Conservation (phyloP, 2,329 filamentous ascomycete species). For the Zalaria obscura region DNA sequence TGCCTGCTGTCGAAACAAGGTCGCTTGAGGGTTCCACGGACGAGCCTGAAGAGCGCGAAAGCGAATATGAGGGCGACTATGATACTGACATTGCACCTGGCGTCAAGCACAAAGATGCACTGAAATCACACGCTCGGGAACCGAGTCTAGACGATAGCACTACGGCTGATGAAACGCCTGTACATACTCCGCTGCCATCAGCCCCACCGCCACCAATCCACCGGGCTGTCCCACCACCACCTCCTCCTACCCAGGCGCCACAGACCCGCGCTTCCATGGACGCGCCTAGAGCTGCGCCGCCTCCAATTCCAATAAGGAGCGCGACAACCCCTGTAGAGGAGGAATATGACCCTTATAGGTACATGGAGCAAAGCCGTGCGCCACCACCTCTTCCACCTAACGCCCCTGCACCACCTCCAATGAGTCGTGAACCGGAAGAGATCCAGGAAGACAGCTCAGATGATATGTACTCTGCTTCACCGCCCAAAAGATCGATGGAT, state of each 20-base stretch:
- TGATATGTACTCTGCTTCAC: slow-evolving; percentile 32
- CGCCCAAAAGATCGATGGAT: slow-evolving; percentile 19
- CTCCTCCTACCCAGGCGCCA: slow-evolving; percentile 36
- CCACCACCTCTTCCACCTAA: slow-evolving; percentile 20
- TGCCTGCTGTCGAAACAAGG: slow-evolving; percentile 16
- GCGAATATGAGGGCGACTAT: slow-evolving; percentile 94
- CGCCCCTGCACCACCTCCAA: slow-evolving; percentile 16
- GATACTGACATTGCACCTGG: slow-evolving; percentile 95
- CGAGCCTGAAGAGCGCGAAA: slow-evolving; percentile 65
- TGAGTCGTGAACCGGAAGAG: slow-evolving; percentile 16
- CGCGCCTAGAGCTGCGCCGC: slow-evolving; percentile 54
- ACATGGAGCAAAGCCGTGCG: slow-evolving; percentile 16
- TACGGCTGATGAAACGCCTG: slow-evolving; percentile 38
- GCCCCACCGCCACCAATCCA: slow-evolving; percentile 21
- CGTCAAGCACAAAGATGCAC: slow-evolving; percentile 81
- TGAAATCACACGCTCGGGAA: slow-evolving; percentile 63
- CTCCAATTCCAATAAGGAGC: slow-evolving; percentile 44
- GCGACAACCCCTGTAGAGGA: slow-evolving; percentile 21
- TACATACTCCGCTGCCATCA: slow-evolving; percentile 25
- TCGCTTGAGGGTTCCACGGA: slow-evolving; percentile 16
- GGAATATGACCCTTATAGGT: slow-evolving; percentile 53
- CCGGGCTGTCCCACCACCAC: slow-evolving; percentile 38
- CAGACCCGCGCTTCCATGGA: slow-evolving; percentile 52
- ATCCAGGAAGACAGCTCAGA: slow-evolving; percentile 23
- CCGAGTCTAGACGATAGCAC: slow-evolving; percentile 57